Conservation (phyloP, 805 yeast species). For the Suhomyces pyralidae region DNA sequence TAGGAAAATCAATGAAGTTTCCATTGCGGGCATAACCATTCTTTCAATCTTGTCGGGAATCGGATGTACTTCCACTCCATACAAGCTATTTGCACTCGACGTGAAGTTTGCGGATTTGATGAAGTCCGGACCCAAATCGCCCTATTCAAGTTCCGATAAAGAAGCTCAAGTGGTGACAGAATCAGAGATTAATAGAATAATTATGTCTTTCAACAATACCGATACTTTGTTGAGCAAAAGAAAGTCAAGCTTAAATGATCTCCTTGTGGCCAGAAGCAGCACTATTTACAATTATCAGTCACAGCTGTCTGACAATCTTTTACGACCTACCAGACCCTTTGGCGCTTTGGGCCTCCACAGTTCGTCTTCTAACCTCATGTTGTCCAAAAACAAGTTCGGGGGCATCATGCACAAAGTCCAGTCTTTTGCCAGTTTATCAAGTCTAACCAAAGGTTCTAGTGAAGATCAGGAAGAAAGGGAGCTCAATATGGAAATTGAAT, state of each 20-base stretch:
- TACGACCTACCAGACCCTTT: slow-evolving; percentile 4
- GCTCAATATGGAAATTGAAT: slow-evolving; percentile 37
- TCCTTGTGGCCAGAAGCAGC: slow-evolving; percentile 20
- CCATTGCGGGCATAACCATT: slow-evolving; percentile 49
- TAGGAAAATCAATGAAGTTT: slow-evolving; percentile 43
- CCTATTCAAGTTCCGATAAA: slow-evolving; percentile 6
- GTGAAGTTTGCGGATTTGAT: slow-evolving; percentile 1
- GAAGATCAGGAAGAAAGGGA: slow-evolving; percentile 28
- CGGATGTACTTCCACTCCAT: slow-evolving; percentile 49
- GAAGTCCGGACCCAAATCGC: slow-evolving; percentile 8
- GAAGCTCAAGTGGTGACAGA: slow-evolving; percentile 16
- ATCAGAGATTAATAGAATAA: slow-evolving; percentile 29
- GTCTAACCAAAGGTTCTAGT: slow-evolving; percentile 7
- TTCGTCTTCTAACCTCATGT: neutral
- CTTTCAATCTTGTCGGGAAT: slow-evolving; percentile 51
- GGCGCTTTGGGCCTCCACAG: neutral
- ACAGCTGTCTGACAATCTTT: slow-evolving; percentile 9
- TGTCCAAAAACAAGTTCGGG: slow-evolving; percentile 19
- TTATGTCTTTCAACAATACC: slow-evolving; percentile 43
- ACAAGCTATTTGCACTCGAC: slow-evolving; percentile 17
- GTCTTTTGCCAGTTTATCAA: slow-evolving; percentile 37
- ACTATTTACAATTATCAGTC: slow-evolving; percentile 22
- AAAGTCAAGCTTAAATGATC: slow-evolving; percentile 25
- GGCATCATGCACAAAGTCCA: slow-evolving; percentile 39
- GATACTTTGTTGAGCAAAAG: slow-evolving; percentile 32